phyloP scores from a whole-genome alignment of 2,329 filamentous ascomycete species.

The Aspergillus quadricinctus region DNA sequence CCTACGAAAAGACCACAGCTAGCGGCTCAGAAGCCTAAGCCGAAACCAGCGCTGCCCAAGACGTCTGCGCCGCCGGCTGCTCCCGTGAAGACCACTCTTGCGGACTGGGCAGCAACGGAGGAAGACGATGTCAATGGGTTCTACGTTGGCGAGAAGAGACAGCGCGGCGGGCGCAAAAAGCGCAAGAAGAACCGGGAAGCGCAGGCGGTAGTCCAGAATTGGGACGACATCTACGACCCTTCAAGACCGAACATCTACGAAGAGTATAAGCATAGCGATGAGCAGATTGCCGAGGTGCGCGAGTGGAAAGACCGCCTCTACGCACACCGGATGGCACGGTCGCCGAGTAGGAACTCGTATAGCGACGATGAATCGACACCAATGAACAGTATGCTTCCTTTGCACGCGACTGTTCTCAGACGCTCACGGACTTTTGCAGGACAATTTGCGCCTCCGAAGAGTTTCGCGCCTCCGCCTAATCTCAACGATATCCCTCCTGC shows the following conservation, averaged over 20 bases:
- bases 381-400: slow-evolving; percentile 42
- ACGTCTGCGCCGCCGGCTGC: slow-evolving; percentile 39
- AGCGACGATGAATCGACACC: slow-evolving; percentile 47
- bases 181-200: slow-evolving; percentile 68
- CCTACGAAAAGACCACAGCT: slow-evolving; percentile 75
- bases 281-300: slow-evolving; percentile 71
- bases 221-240: slow-evolving; percentile 90
- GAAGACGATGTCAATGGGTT: slow-evolving; percentile 70
- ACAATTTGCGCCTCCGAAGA: slow-evolving; percentile 48
- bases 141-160: slow-evolving; percentile 63
- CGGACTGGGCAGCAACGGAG: slow-evolving; percentile 76
- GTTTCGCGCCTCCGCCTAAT: slow-evolving; percentile 50
- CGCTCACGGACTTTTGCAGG: slow-evolving; percentile 26
- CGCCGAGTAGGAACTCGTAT: slow-evolving; percentile 42
- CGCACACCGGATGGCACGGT: slow-evolving; percentile 57
- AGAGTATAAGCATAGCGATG: slow-evolving; percentile 78
- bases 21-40: slow-evolving; percentile 55
- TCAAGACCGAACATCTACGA: slow-evolving; percentile 76
- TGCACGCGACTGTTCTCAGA: background rate
- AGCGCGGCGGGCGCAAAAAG: slow-evolving; percentile 73
- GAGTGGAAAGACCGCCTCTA: slow-evolving; percentile 85
- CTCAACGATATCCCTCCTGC: slow-evolving; percentile 35
- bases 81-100: slow-evolving; percentile 63
- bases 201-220: slow-evolving; percentile 59
- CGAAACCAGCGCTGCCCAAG: slow-evolving; percentile 59